Base-by-base conservation (phyloP, 2,329 filamentous ascomycete species). In the Alternaria burnsii region DNA sequence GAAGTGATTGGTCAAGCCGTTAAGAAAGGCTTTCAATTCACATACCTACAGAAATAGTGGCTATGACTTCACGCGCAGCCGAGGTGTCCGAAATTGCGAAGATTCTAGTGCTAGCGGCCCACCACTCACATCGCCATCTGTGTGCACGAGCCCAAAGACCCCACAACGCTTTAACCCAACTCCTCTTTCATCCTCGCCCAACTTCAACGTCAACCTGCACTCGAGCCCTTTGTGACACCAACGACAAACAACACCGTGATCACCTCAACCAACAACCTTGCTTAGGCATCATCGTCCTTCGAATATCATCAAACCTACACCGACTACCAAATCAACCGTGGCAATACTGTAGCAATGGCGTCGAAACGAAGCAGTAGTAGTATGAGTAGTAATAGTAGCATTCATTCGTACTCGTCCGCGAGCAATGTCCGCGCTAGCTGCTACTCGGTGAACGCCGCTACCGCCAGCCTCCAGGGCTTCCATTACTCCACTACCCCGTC, bases 391-490 rank as follows among this genome's bases (percentile, higher is more conserved):
- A 91, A 89, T 86, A 80, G 80, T 80, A 73, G 76, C 78, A 72
- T 75, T 70, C 75, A 77, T 78, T 82, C 79, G 75, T 80, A 88
- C 86, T 87, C 87, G 84, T 85, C 82, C 83, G 85, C 86, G 74
- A 85, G 88, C 84, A 91, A 91, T 80, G 89, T 95, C 82, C 90
- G 94, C 84, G 93, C 94, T 82, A 94, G 90, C 80, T 96, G 93
- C 87, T 97, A 97, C 84, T 84, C 91, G 74, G 92, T 94, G 80
- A 89, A 94, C 81, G 52, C 61, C 8, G 51, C 83, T 76, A 86
- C 89, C 72, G 86, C 88, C 79, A 86, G 84, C 77, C 86, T 97
- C 74, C 55, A 61, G 22, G 66, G 66, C 47, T 68, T 68, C 38
- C 66, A 68, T 59, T 69, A 65, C 62, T 96, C 91, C 88, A 94